phyloP scores from a whole-genome alignment of 2,329 filamentous ascomycete genomes.

The Venturia asperata region DNA sequence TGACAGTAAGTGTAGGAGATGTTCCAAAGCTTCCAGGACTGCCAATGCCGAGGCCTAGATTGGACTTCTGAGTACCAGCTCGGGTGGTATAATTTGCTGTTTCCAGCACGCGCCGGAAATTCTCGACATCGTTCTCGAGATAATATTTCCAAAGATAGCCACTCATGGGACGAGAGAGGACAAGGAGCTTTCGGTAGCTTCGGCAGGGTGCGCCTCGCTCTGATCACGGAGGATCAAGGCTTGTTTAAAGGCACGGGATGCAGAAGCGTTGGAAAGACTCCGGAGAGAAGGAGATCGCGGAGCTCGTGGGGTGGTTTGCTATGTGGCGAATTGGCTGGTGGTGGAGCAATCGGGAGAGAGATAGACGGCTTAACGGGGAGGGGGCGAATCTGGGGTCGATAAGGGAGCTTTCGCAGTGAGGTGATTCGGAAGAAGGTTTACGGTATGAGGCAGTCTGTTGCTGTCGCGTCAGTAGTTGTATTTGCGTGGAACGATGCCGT shows the following conservation, averaged over 20 bases:
- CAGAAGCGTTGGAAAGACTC: constrained; percentile 44
- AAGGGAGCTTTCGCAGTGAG: background rate
- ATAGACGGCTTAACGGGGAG: background rate
- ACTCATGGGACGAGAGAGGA: constrained; percentile 64
- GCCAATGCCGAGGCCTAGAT: constrained; percentile 22
- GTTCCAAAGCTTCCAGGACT: constrained; percentile 42
- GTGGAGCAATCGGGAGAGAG: background rate
- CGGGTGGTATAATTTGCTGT: constrained; percentile 56
- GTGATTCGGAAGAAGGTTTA: background rate
- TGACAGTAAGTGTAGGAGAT: constrained; percentile 36
- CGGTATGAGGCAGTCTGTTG: background rate
- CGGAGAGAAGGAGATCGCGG: constrained; percentile 20
- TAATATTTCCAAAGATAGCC: constrained; percentile 94
- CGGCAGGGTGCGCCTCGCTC: constrained; percentile 72
- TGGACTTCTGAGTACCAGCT: constrained; percentile 45
- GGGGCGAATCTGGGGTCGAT: background rate
- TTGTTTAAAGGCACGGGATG: constrained; percentile 66
- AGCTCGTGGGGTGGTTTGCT: background rate
- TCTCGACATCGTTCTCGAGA: constrained; percentile 95
- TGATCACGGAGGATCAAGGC: constrained; percentile 81
- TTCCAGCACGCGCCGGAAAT: constrained; percentile 81
- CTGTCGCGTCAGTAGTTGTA: background rate
- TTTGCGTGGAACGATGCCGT: background rate
- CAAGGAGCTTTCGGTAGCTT: constrained; percentile 43
- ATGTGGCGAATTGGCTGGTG: background rate